Evolutionary conservation across 225 moss, liverwort and hornwort genomes (phyloP), one percentile per base, ranked within the genome.

Genomic region (Sphagnum tenellum): DNA sequence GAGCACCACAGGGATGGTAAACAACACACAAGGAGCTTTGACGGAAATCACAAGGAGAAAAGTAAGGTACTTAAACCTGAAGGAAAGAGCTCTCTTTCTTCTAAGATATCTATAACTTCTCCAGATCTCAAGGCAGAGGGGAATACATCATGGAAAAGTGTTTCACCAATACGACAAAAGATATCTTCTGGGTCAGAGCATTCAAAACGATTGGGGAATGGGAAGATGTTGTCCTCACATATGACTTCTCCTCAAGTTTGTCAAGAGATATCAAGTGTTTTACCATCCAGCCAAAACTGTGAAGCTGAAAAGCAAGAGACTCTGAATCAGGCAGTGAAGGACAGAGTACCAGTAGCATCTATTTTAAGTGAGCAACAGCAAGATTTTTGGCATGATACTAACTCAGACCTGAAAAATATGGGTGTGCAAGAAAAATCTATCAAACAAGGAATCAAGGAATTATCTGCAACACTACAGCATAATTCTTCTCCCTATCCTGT

Each of bases 371-470:
- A 44, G 48, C 64, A 65, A 46, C 61, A 46, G 10, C 45, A 47
- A 45, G 45, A 7, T 10, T 4, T 45, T 8, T 46, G 44, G 5
- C 46, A 10, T 55, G 55, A 55, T 65, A 13, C 73, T 2, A n/a
- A 29, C 29, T 29, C 50, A 44, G 12, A 59, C 48, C 14, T 8
- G 3, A 66, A 60, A 59, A 58, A 49, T 6, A 8, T 3, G 44
- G 11, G 46, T 64, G 51, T n/a, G 29, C 10, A 12, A 13, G 60
- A 50, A 48, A 54, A 60, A 45, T 5, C 13, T 48, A 3, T 48
- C 44, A 51, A 50, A 48, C 73, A 60, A 69, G 45, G 10, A 65
- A 56, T n/a, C 44, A 65, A 66, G 66, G 62, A 66, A 69, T 14
- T 62, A 51, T 52, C 48, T 60, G 3, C 62, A 59, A n/a, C 57